These are phyloP conservation scores for Fraxinus excelsior DNA, from an alignment of 257 asterid genomes.

Conservation along the genomic window DNA sequence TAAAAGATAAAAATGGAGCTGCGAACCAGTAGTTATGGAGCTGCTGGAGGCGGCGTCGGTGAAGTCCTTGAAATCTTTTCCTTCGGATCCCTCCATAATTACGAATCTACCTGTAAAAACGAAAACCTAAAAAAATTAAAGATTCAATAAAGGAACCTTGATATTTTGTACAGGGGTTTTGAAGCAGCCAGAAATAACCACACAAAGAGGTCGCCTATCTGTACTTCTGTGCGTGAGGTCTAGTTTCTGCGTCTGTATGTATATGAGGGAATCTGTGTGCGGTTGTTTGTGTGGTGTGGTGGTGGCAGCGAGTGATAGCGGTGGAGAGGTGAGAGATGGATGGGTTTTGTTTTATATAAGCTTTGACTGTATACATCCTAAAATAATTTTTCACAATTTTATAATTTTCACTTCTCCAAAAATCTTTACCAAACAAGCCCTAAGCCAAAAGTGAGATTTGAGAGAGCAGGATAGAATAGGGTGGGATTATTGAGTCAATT, in stretches of 20 bases:
- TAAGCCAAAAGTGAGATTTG: constrained; percentile 1
- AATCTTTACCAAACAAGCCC: too few species aligned
- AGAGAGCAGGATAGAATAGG: background rate
- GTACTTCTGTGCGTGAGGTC: background rate
- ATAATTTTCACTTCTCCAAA: too few species aligned
- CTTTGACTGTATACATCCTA: background rate
- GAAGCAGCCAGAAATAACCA: constrained; percentile 25
- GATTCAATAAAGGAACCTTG: constrained; percentile 13
- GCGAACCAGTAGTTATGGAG: constrained; percentile 61
- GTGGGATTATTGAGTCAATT: background rate
- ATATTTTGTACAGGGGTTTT: constrained; percentile 33
- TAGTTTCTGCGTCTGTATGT: background rate
- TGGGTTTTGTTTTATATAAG: background rate
- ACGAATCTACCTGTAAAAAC: constrained; percentile 4
- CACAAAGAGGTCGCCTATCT: constrained; percentile 23
- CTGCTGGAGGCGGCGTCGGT: constrained; percentile 36
- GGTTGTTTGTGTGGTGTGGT: background rate
- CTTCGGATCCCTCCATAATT: constrained; percentile 66
- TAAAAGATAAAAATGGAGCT: background rate
- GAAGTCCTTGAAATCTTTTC: constrained; percentile 38
- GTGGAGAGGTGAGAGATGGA: constrained; percentile 19
- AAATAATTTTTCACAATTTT: too few species aligned
- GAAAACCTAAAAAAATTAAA: constrained; percentile 15
- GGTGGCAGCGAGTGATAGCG: constrained; percentile 26
- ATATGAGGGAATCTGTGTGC: background rate